Conservation (phyloP, 352 stramenopile species). For the Pythium aquatile region DNA sequence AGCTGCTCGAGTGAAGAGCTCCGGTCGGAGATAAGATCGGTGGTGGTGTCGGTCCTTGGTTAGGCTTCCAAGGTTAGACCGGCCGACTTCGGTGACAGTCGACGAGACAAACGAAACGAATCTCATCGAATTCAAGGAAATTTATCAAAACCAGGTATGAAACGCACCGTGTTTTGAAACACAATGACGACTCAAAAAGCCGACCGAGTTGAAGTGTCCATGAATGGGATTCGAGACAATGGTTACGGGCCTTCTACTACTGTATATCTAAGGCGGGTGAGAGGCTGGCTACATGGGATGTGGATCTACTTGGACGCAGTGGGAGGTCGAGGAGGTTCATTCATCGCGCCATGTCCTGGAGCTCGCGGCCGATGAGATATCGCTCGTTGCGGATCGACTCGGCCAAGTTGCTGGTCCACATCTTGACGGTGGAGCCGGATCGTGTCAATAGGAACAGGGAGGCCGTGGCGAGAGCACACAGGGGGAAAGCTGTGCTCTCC, state of each 20-base stretch:
- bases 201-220: neutral
- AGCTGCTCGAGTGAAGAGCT: neutral
- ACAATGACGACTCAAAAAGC: conserved; percentile 22
- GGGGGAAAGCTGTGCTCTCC: conserved; percentile 49
- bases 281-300: neutral
- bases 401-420: conserved; percentile 67
- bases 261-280: neutral
- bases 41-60: neutral
- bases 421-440: conserved; percentile 36
- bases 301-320: neutral
- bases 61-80: neutral
- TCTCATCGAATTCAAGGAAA: conserved; percentile 24
- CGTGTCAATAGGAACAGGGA: conserved; percentile 6
- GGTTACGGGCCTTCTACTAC: neutral
- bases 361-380: conserved; percentile 82
- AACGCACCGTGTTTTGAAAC: conserved; percentile 8
- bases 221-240: too few species aligned
- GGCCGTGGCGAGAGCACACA: conserved; percentile 34
- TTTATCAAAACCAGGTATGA: conserved; percentile 20
- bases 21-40: neutral
- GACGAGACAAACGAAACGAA: conserved; percentile 14
- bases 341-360: conserved; percentile 85
- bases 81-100: conserved; percentile 5
- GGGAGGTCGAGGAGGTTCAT: neutral
- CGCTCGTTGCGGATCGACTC: conserved; percentile 88